Percentiles rank a stretch among this genome's conserved stretches.
These are phyloP conservation scores for Allium cepa DNA, from an alignment of 106 monocot genomes.

Conservation along the genomic window DNA sequence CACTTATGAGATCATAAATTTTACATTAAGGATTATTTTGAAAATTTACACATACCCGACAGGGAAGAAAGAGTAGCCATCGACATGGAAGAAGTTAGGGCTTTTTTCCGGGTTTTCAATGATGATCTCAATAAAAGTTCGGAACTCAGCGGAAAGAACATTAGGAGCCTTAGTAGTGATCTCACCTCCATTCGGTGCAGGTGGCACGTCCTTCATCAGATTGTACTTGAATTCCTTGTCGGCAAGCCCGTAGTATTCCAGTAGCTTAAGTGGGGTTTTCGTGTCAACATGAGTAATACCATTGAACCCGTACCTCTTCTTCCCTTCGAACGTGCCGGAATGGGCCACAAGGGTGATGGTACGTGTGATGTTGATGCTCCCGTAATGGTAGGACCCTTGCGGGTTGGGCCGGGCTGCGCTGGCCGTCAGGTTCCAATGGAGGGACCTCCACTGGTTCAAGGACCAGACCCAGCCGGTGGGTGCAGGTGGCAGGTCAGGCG, in stretches of 20 bases:
- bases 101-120: slow-evolving; percentile 46
- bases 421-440: slow-evolving; percentile 44
- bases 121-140: slow-evolving; percentile 52
- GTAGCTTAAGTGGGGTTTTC: slow-evolving; percentile 22
- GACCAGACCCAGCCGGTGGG: slow-evolving; percentile 39
- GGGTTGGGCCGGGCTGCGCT: slow-evolving; percentile 39
- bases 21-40: background rate
- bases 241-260: slow-evolving; percentile 22
- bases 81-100: slow-evolving; percentile 44
- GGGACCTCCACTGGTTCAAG: slow-evolving; percentile 36
- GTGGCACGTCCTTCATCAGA: slow-evolving; percentile 17
- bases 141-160: slow-evolving; percentile 23
- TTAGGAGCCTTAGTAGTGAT: slow-evolving; percentile 5
- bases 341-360: slow-evolving; percentile 20
- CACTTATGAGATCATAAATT: background rate
- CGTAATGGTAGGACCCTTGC: slow-evolving; percentile 37
- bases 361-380: slow-evolving; percentile 36
- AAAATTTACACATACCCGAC: slow-evolving; percentile 27
- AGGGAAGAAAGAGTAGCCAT: slow-evolving; percentile 63
- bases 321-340: slow-evolving; percentile 15
- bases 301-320: slow-evolving; percentile 11
- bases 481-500: slow-evolving; percentile 16
- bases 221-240: slow-evolving; percentile 20
- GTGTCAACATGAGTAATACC: slow-evolving; percentile 19
- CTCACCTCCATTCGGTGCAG: background rate